Base-by-base conservation (phyloP, 495 filamentous ascomycete genomes). In the Astrocystis sublimbata region DNA sequence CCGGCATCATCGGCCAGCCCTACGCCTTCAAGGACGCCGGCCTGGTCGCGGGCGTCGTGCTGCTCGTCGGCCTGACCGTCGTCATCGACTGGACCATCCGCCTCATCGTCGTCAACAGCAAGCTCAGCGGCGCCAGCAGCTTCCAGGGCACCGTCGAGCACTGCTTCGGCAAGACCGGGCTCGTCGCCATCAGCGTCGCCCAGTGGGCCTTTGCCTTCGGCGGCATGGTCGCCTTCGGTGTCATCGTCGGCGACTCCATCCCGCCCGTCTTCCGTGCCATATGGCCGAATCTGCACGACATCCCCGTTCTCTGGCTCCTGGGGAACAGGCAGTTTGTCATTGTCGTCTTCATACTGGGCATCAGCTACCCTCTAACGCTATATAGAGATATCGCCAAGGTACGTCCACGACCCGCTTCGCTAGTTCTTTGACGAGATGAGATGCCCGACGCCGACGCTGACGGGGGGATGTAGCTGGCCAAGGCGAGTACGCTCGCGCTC, bases 121-220 rank as follows among this genome's bases (percentile, higher is more conserved):
- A 98, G 75, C 72, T 98, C 52, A 93, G 90, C 71, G 96, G 94
- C 52, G 89, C 91, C 19, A 88, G 90, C 70, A 92, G 89, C 6
- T 98, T 98, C 69, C 94, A 98, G 74, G 90, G 91, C 13, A 98
- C 94, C 0, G 89, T 98, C 77, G 89, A 97, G 71, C 83, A 90
- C 70, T 98, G 94, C 73, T 98, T 96, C 76, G 94, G 94, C 15
- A 87, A 85, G 66, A 80, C 86, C 35, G 94, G 94, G 0, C 82
- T 98, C 40, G 85, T 98, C 56, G 94, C 94, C 31, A 96, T 98
- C 58, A 90, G 86, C 28, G 73, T 93, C 53, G 94, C 94, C 36
- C 94, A 98, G 76, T 98, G 92, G 91, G 90, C 90, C 36, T 98
- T 98, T 82, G 94, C 96, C 47, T 98, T 97, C 75, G 96, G 94